Conservation (phyloP, 2,329 filamentous ascomycete species). For the Dactylellina leptospora region DNA sequence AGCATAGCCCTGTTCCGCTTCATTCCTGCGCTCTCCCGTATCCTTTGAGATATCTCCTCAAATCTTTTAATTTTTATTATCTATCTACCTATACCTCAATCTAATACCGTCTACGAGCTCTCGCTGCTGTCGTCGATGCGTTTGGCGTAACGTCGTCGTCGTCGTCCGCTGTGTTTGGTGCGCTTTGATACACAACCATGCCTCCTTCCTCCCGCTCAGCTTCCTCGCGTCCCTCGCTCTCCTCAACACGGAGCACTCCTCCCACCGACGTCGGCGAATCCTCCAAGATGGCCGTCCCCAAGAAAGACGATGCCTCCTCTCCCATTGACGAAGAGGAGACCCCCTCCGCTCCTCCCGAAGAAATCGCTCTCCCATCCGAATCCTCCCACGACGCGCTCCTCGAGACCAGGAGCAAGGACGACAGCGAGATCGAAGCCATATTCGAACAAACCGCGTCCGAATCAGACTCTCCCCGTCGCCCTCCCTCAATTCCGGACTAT, state of each 20-base stretch:
- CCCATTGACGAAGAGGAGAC: constrained; percentile 21
- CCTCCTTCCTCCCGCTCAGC: constrained; percentile 45
- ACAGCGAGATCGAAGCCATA: constrained; percentile 49
- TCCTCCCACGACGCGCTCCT: constrained; percentile 27
- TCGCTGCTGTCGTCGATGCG: constrained; percentile 9
- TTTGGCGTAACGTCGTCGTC: constrained; percentile 36
- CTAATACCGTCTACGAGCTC: no score
- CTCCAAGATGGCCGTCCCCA: constrained; percentile 23
- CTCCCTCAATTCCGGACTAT: constrained; percentile 45
- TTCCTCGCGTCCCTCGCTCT: constrained; percentile 49
- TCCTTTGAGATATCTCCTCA: not conserved
- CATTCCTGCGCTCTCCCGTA: not conserved
- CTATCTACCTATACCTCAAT: constrained; percentile 6
- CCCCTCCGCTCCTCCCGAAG: constrained; percentile 11
- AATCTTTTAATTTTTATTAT: constrained; percentile 3
- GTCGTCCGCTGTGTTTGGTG: constrained; percentile 1
- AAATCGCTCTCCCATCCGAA: constrained; percentile 36
- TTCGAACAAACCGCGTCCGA: constrained; percentile 48
- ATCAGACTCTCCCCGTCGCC: constrained; percentile 38
- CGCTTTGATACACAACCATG: constrained; percentile 40
- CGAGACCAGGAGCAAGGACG: constrained; percentile 31
- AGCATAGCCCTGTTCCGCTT: constrained; percentile 10
- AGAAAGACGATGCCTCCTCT: constrained; percentile 1
- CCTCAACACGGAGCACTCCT: constrained; percentile 46
- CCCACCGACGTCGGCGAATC: constrained; percentile 51